Evolutionary conservation across 108 stramenopile genomes (phyloP).

Genomic region (Aurantiochytrium sp.): DNA sequence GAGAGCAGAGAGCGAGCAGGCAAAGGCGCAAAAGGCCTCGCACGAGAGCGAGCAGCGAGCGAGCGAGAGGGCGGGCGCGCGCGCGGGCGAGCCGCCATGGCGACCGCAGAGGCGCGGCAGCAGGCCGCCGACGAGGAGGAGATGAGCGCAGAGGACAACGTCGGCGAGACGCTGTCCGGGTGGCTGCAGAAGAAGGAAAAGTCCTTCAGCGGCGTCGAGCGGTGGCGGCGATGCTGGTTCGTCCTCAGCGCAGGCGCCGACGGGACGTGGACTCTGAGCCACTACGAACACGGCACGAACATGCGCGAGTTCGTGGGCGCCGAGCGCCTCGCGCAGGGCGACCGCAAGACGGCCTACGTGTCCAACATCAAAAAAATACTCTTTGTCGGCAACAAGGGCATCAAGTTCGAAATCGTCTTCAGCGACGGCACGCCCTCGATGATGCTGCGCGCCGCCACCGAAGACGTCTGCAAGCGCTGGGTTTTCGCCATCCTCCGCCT

Average conservation of each 20-base stretch:
- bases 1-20: too few relatives aligned
- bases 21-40: too few relatives aligned
- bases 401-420: constrained; percentile 9
- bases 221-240: not conserved
- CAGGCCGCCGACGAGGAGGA: not conserved
- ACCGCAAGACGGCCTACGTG: not conserved
- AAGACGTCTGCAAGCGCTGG: not conserved
- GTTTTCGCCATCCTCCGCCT: not conserved
- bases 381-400: not conserved
- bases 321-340: not conserved
- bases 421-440: not conserved
- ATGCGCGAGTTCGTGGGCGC: constrained; percentile 16
- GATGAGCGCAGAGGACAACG: not conserved
- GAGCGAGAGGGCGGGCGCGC: too few relatives aligned
- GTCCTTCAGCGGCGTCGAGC: not conserved
- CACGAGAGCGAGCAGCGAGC: too few relatives aligned
- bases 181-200: constrained; percentile 14
- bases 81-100: too few relatives aligned
- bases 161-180: not conserved
- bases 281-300: constrained; percentile 14
- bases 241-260: not conserved
- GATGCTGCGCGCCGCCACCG: not conserved
- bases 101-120: too few relatives aligned
- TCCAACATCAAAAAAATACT: not conserved
- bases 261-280: not conserved